A percentile compares a stretch with the other conserved stretches of the same genome.
phyloP scores from a whole-genome alignment of 2,329 filamentous ascomycete genomes.

The Diaporthe longicolla region DNA sequence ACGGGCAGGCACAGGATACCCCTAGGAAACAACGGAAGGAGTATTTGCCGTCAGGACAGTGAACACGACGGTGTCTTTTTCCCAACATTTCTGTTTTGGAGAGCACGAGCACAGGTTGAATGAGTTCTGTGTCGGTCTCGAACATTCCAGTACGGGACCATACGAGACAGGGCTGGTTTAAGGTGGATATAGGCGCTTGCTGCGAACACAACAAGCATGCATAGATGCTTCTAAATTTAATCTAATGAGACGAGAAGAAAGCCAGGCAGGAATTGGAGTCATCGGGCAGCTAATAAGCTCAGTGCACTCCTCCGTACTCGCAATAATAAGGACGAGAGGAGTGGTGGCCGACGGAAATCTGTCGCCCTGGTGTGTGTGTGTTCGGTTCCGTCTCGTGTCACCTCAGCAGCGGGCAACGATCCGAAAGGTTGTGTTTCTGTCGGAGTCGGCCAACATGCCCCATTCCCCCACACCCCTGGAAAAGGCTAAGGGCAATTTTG shows the following conservation, averaged over 20 bases:
- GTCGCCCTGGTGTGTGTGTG: slow-evolving; percentile 31
- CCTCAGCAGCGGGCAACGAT: slow-evolving; percentile 13
- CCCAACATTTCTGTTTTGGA: background rate
- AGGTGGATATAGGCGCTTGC: slow-evolving; percentile 9
- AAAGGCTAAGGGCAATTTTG: slow-evolving; percentile 3
- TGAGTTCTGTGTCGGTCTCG: background rate
- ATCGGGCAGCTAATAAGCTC: slow-evolving; percentile 13
- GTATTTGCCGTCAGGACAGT: background rate
- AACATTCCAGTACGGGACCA: slow-evolving; percentile 1
- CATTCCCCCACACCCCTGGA: background rate
- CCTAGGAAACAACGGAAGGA: slow-evolving; percentile 15
- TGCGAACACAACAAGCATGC: slow-evolving; percentile 12
- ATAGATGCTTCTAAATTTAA: slow-evolving; percentile 23
- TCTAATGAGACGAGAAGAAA: slow-evolving; percentile 17
- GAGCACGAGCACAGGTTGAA: background rate
- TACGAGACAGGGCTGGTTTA: background rate
- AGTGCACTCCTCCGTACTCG: background rate
- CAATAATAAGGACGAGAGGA: slow-evolving; percentile 1
- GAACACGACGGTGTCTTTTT: background rate
- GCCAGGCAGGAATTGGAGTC: background rate
- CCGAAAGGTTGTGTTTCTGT: slow-evolving; percentile 29
- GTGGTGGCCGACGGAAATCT: slow-evolving; percentile 34
- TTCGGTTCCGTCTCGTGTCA: slow-evolving; percentile 15
- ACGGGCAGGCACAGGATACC: slow-evolving; percentile 33
- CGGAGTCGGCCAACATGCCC: background rate